Evolutionary conservation across 139 green algal species (phyloP), one percentile per base, ranked within the genome.

Genomic region (Haematococcus sp.): DNA sequence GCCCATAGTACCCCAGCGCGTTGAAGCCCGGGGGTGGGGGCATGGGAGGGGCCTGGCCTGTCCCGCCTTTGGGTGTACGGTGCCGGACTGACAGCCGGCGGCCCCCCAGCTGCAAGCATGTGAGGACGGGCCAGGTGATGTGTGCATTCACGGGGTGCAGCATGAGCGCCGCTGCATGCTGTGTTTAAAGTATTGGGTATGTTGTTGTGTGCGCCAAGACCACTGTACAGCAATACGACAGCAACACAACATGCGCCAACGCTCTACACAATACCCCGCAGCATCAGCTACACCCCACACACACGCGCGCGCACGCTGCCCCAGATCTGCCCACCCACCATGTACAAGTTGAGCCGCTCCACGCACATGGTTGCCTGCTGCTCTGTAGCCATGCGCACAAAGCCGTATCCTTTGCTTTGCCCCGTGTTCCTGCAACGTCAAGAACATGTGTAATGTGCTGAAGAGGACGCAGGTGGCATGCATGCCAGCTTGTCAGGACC

Each of bases 351-450:
- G 32, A 85, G 71, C 44, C 69, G 76, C 34, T 84, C 54, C 1
- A 83, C 69, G 16, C 86, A 84, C 23, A 71, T 28, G n/a, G 56
- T 35, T 30, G 91, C 90, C 1, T 71, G 52, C 60, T 80, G 51
- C 22, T 88, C 78, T 49, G 81, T 81, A 25, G 75, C 76, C 81
- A 92, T 91, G 61, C 88, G 81, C 32, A 94, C 85, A 67, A 96
- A 96, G 3, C 90, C 91, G 76, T 90, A 96, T 20, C 87, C 87
- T 20, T 86, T 73, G 49, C 68, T 77, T 58, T 66, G 27, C 7
- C 78, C 81, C 16, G 85, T 82, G 32, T 51, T 32, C 22, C 60
- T 73, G 28, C 7, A 31, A 11, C 27, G n/a, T 33, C 4, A 28
- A 20, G 11, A 15, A 69, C 63, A 52, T 20, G 33, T n/a, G n/a